phyloP scores from a whole-genome alignment of 176 grass and related monocot species.

The Eleusine indica region DNA sequence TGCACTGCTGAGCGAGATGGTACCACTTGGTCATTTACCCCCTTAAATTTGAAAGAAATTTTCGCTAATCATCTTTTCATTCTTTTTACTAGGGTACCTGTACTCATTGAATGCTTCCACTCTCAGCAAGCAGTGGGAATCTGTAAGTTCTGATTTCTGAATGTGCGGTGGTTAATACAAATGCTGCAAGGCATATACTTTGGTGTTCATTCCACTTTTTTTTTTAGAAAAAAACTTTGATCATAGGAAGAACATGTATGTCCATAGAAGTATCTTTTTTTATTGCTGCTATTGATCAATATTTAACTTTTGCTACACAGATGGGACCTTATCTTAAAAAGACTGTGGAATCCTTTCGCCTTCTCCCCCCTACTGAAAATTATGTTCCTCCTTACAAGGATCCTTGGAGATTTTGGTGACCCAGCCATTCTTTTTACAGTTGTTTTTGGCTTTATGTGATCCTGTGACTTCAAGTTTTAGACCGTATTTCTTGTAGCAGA shows the following conservation, averaged over 20 bases:
- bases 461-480: slow-evolving; percentile 17
- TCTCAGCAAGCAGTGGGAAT: slow-evolving; percentile 95
- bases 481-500: slow-evolving; percentile 26
- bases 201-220: slow-evolving; percentile 25
- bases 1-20: slow-evolving; percentile 93
- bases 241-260: background rate
- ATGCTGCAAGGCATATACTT: slow-evolving; percentile 19
- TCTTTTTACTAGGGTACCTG: slow-evolving; percentile 66
- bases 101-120: slow-evolving; percentile 97
- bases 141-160: slow-evolving; percentile 54
- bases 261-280: background rate
- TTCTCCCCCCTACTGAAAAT: slow-evolving; percentile 74
- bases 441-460: background rate
- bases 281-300: slow-evolving; percentile 37
- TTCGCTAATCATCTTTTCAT: slow-evolving; percentile 33
- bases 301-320: slow-evolving; percentile 44
- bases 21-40: slow-evolving; percentile 40
- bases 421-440: slow-evolving; percentile 9
- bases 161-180: background rate
- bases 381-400: slow-evolving; percentile 95
- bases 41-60: slow-evolving; percentile 12
- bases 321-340: slow-evolving; percentile 85
- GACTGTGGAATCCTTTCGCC: slow-evolving; percentile 82
- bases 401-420: slow-evolving; percentile 99
- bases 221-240: background rate